A percentile compares a stretch with the other conserved stretches of the same genome.
Conservation (phyloP, 176 grass and related monocot species). For the Ampelocalamus luodianensis region DNA sequence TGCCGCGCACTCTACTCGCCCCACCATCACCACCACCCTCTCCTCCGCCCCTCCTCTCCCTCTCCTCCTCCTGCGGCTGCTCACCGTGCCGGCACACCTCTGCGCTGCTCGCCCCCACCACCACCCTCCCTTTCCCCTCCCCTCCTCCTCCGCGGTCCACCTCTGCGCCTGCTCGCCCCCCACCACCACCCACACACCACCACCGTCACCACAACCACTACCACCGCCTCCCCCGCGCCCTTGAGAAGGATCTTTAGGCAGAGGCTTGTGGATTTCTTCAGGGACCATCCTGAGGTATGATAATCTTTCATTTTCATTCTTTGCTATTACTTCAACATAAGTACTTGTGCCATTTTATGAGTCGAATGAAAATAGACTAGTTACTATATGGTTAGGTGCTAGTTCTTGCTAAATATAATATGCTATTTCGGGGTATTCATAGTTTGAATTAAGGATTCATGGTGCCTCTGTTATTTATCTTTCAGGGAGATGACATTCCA, state of each 20-base stretch:
- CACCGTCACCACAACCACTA: too few species aligned
- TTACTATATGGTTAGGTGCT: not conserved
- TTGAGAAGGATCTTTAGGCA: slow-evolving; percentile 75
- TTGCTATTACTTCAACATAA: not conserved
- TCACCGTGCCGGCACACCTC: too few species aligned
- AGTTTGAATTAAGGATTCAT: not conserved
- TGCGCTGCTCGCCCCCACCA: too few species aligned
- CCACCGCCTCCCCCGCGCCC: not conserved
- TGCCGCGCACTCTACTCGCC: too few species aligned
- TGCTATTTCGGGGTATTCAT: not conserved
- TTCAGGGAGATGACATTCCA: slow-evolving; percentile 79
- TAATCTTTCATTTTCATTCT: not conserved
- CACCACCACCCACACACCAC: too few species aligned
- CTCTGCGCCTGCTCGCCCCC: too few species aligned
- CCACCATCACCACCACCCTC: too few species aligned
- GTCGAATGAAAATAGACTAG: not conserved
- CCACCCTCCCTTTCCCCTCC: too few species aligned
- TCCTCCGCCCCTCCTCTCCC: too few species aligned
- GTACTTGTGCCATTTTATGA: not conserved
- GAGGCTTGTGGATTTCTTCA: slow-evolving; percentile 75
- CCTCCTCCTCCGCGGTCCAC: too few species aligned
- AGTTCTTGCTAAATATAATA: not conserved
- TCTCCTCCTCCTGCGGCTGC: too few species aligned
- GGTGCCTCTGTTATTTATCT: slow-evolving; percentile 18
- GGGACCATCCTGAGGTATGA: slow-evolving; percentile 75